These are phyloP conservation scores for Salicornia ramosissima DNA, from an alignment of 148 eudicot genomes.

Conservation along the genomic window DNA sequence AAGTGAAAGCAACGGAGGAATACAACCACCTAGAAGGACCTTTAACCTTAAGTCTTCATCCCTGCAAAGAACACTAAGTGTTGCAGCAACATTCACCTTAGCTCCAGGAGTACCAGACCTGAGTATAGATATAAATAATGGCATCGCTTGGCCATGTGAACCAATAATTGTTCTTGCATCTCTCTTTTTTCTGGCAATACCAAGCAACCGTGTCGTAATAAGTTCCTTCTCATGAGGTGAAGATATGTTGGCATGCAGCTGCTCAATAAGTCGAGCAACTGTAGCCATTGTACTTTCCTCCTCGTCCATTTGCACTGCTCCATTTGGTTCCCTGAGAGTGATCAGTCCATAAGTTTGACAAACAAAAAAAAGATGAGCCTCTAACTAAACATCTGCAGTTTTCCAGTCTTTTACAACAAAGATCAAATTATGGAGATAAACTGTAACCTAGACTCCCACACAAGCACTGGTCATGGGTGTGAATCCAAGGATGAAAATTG, in stretches of 20 bases:
- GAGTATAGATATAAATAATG: conserved; percentile 70
- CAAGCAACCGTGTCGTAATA: conserved; percentile 57
- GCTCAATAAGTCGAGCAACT: conserved; percentile 71
- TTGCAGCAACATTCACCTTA: conserved; percentile 61
- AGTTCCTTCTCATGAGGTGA: conserved; percentile 73
- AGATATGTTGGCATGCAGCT: conserved; percentile 58
- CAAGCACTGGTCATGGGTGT: not conserved
- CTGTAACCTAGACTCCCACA: no score
- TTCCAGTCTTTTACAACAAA: not conserved
- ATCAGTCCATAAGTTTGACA: conserved; percentile 14
- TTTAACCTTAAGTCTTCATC: conserved; percentile 63
- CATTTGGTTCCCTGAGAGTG: conserved; percentile 55
- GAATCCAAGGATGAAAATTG: not conserved
- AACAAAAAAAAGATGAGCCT: not conserved
- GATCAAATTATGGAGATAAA: not conserved
- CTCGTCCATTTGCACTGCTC: conserved; percentile 50
- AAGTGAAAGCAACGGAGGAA: conserved; percentile 67
- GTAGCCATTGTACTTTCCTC: conserved; percentile 52
- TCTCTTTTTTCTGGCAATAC: conserved; percentile 51
- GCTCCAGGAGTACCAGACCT: conserved; percentile 58
- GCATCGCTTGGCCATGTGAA: conserved; percentile 78
- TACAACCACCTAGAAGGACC: conserved; percentile 78
- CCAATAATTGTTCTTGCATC: conserved; percentile 61
- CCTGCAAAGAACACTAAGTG: conserved; percentile 54
- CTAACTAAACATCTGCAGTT: not conserved